A percentile compares a stretch with the other conserved stretches of the same genome.
phyloP scores from a whole-genome alignment of 768 basidiomycete species.

The Coprinopsis marcescibilis region DNA sequence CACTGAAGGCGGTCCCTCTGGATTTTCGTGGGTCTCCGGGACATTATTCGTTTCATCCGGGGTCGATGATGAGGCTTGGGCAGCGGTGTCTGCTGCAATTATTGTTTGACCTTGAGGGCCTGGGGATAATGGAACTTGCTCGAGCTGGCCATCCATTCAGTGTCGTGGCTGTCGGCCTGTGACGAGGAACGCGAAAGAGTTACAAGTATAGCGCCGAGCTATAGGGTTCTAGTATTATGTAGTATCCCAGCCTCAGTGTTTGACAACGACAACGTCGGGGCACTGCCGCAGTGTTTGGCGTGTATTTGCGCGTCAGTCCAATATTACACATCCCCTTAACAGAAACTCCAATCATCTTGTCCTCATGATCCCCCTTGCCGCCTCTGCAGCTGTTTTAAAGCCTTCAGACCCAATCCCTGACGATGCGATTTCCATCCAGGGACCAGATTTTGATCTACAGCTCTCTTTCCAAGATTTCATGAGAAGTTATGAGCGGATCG shows the following conservation, averaged over 20 bases:
- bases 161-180: not conserved
- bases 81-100: slow-evolving; percentile 1
- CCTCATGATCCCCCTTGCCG: slow-evolving; percentile 42
- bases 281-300: slow-evolving; percentile 1
- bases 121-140: not conserved
- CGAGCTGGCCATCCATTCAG: slow-evolving; percentile 7
- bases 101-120: not conserved
- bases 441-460: slow-evolving; percentile 79
- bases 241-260: not conserved
- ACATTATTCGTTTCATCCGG: not conserved
- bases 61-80: not conserved
- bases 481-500: slow-evolving; percentile 79
- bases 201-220: not conserved
- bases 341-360: not conserved
- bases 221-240: no score
- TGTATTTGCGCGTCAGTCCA: no score
- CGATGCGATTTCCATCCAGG: slow-evolving; percentile 66
- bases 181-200: not conserved
- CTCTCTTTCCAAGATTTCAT: slow-evolving; percentile 67
- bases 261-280: not conserved
- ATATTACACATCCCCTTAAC: not conserved
- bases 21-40: not conserved
- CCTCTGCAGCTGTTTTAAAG: slow-evolving; percentile 73
- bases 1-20: not conserved
- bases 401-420: slow-evolving; percentile 67